Percentiles rank a stretch among this genome's conserved stretches.
phyloP scores from a whole-genome alignment of 495 filamentous ascomycete species.

The Melanomma pulvis-pyrius region DNA sequence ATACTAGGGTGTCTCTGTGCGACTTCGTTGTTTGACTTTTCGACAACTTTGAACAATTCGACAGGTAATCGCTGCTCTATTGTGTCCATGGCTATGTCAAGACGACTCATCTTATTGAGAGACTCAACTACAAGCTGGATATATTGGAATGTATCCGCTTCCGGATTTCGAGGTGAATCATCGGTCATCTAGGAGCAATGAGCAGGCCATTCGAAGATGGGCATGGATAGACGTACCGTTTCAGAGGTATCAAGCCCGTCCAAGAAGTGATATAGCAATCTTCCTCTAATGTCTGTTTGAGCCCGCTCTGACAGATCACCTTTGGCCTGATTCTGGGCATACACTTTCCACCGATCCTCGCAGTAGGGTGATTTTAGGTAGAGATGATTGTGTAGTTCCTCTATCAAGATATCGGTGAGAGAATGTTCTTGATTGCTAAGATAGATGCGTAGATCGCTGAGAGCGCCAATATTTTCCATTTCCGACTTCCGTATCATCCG shows the following conservation, averaged over 20 bases:
- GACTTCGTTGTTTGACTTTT: conserved; percentile 90
- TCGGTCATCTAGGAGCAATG: conserved; percentile 66
- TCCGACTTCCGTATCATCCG: conserved; percentile 81
- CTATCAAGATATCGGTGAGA: conserved; percentile 89
- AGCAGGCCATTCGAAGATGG: background rate
- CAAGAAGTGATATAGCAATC: conserved; percentile 76
- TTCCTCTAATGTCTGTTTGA: conserved; percentile 49
- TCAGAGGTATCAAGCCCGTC: conserved; percentile 73
- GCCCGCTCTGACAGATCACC: conserved; percentile 22
- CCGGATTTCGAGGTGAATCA: conserved; percentile 86
- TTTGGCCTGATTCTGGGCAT: conserved; percentile 46
- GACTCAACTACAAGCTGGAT: conserved; percentile 86
- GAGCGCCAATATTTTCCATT: conserved; percentile 86
- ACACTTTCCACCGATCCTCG: conserved; percentile 86
- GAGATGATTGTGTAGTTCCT: conserved; percentile 95
- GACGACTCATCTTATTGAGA: conserved; percentile 79
- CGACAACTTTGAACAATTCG: conserved; percentile 90
- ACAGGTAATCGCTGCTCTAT: conserved; percentile 93
- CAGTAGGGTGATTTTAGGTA: conserved; percentile 97
- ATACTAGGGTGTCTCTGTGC: conserved; percentile 84
- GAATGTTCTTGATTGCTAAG: conserved; percentile 87
- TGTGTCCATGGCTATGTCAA: conserved; percentile 82
- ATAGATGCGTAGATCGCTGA: conserved; percentile 83
- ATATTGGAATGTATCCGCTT: conserved; percentile 92
- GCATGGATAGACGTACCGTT: conserved; percentile 39